Base-by-base conservation (phyloP, 1,139 yeast genomes). In the Yamadazyma membranifaciens region DNA sequence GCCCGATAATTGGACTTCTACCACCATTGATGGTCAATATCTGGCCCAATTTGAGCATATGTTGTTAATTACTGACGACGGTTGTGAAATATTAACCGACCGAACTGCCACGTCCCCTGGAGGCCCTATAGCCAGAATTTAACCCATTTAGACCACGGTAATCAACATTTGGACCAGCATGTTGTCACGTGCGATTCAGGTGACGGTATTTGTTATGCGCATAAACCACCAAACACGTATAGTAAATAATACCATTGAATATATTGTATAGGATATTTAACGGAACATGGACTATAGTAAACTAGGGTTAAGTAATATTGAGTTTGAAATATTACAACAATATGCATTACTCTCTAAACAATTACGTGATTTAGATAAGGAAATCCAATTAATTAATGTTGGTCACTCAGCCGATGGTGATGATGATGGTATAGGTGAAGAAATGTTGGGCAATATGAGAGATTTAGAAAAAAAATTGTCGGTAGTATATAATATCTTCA, bases 1-100 rank as follows among this genome's bases (percentile, higher is more conserved):
- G 99, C 98, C 98, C 1, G 99, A 92, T 62, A 87, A 87, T 64
- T 92, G 99, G 99, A 92, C 99, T 10, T 80, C 95, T 1, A 78
- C 81, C 20, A 92, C 98, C 13, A 80, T 79, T 41, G 98, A 92
- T 59, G 98, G 98, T 41, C 80, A 81, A 58, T 69, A 76, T 45
- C 83, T 92, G 50, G 98, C 99, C 1, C 99, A 92, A 64, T 92
- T 92, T 55, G 95, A 92, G 65, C 98, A 94, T 59, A 91, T 95
- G 60, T 58, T 92, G 57, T 66, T 92, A 47, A 95, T 92, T 30
- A 92, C 98, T 5, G 98, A 89, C 56, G 84, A 81, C 40, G 98
- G 99, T 12, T 88, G 84, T 33, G 99, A 92, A 65, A 84, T 92
- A 9, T 75, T 92, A 55, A 85, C 96, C 27, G 95, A 89, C 0